These are phyloP conservation scores for Geotrichum reessii DNA, from an alignment of 1,139 yeast species.

Conservation along the genomic window DNA sequence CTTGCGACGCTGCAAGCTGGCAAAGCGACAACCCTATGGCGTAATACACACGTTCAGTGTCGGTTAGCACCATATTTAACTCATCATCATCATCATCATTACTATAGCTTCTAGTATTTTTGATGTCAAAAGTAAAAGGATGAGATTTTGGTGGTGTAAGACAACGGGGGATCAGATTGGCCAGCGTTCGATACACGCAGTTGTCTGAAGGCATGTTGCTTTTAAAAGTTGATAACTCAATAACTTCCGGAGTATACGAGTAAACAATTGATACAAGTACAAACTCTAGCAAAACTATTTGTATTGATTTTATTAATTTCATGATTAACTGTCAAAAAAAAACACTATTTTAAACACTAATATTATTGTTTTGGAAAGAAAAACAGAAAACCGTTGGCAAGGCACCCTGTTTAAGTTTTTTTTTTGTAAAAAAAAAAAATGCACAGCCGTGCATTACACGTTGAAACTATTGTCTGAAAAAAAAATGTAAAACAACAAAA, in stretches of 20 bases:
- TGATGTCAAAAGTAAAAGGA: too few species aligned
- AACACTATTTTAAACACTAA: too few species aligned
- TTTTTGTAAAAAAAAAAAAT: not conserved
- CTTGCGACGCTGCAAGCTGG: slow-evolving; percentile 11
- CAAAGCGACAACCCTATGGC: slow-evolving; percentile 13
- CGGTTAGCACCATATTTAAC: not conserved
- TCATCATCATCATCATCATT: not conserved
- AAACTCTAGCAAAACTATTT: not conserved
- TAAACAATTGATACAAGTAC: not conserved
- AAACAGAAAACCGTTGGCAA: not conserved
- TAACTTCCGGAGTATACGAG: not conserved
- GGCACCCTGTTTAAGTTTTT: too few species aligned
- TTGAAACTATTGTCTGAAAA: not conserved
- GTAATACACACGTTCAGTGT: slow-evolving; percentile 8
- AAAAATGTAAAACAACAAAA: not conserved
- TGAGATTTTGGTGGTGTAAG: not conserved
- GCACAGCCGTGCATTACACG: not conserved
- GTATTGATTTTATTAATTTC: not conserved
- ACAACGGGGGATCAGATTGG: not conserved
- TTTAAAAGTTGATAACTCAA: not conserved
- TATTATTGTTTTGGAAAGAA: too few species aligned
- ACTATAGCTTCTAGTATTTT: too few species aligned
- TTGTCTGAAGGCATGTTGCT: not conserved
- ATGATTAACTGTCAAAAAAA: not conserved
- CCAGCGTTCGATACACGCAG: slow-evolving; percentile 1